Evolutionary conservation across 1,284 basidiomycete species (phyloP).

Genomic region (Gomphus bonarii): DNA sequence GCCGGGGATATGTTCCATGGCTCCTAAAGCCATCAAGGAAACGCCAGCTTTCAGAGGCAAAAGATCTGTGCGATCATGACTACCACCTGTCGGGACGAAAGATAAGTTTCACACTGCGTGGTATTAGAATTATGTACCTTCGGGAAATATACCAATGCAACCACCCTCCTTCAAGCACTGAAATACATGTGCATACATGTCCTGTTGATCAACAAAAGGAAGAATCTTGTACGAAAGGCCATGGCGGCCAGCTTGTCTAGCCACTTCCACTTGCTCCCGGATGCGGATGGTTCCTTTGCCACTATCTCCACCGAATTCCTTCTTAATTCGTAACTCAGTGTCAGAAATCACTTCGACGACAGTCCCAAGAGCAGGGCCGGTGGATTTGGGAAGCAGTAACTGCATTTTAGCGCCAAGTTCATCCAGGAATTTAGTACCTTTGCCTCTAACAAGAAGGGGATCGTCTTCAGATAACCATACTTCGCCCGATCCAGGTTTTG

Average conservation of each 20-base stretch:
- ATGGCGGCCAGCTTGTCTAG: slow-evolving; percentile 37
- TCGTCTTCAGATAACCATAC: slow-evolving; percentile 69
- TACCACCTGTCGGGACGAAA: slow-evolving; percentile 55
- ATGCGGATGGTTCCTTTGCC: slow-evolving; percentile 68
- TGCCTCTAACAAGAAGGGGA: slow-evolving; percentile 70
- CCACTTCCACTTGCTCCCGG: slow-evolving; percentile 54
- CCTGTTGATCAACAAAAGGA: slow-evolving; percentile 84
- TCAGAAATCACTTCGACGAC: slow-evolving; percentile 88
- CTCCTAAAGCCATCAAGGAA: slow-evolving; percentile 94
- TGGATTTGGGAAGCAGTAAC: slow-evolving; percentile 79
- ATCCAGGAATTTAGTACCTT: slow-evolving; percentile 69
- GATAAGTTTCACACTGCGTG: neutral
- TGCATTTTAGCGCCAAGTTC: slow-evolving; percentile 80
- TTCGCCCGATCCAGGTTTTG: slow-evolving; percentile 69
- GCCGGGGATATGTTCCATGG: slow-evolving; percentile 86
- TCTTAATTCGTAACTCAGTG: slow-evolving; percentile 76
- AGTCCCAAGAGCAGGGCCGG: slow-evolving; percentile 74
- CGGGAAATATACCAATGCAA: slow-evolving; percentile 92
- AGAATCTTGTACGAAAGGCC: slow-evolving; percentile 72
- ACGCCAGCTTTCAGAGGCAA: slow-evolving; percentile 94
- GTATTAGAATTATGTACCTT: slow-evolving; percentile 45
- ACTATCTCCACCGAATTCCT: slow-evolving; percentile 78
- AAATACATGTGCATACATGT: slow-evolving; percentile 95
- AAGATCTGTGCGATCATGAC: slow-evolving; percentile 92
- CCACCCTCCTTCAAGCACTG: slow-evolving; percentile 80